Conservation (phyloP, 495 filamentous ascomycete species). For the Talaromyces trachyspermus region DNA sequence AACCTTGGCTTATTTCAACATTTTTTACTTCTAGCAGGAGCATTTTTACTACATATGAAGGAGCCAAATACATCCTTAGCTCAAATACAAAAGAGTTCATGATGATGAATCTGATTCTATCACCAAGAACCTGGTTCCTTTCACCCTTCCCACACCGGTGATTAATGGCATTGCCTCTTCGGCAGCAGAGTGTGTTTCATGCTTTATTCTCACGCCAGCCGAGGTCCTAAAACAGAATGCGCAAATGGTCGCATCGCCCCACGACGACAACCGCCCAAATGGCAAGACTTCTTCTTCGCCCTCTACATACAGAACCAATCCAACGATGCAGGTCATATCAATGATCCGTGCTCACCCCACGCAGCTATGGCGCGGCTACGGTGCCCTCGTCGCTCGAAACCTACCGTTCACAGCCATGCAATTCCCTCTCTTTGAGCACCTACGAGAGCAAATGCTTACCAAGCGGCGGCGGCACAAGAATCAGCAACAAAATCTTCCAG, state of each 20-base stretch:
- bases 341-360: slow-evolving; percentile 50
- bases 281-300: neutral
- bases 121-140: slow-evolving; percentile 31
- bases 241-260: slow-evolving; percentile 49
- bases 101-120: slow-evolving; percentile 35
- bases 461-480: slow-evolving; percentile 24
- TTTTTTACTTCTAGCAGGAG: slow-evolving; percentile 50
- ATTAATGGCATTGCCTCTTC: slow-evolving; percentile 67
- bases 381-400: slow-evolving; percentile 69
- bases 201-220: slow-evolving; percentile 77
- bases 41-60: slow-evolving; percentile 87
- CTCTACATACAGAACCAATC: slow-evolving; percentile 5
- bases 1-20: no score
- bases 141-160: slow-evolving; percentile 50
- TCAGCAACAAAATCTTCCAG: slow-evolving; percentile 1
- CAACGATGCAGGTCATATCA: slow-evolving; percentile 46
- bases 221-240: slow-evolving; percentile 94
- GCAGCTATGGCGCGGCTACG: slow-evolving; percentile 71
- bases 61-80: slow-evolving; percentile 52
- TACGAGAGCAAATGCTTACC: slow-evolving; percentile 37
- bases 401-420: slow-evolving; percentile 82
- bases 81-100: slow-evolving; percentile 7
- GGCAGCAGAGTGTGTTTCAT: slow-evolving; percentile 71
- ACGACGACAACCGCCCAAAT: slow-evolving; percentile 1
- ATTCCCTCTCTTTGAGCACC: slow-evolving; percentile 76